Conservation (phyloP, 345 rosid species). For the Populus pruinosa region DNA sequence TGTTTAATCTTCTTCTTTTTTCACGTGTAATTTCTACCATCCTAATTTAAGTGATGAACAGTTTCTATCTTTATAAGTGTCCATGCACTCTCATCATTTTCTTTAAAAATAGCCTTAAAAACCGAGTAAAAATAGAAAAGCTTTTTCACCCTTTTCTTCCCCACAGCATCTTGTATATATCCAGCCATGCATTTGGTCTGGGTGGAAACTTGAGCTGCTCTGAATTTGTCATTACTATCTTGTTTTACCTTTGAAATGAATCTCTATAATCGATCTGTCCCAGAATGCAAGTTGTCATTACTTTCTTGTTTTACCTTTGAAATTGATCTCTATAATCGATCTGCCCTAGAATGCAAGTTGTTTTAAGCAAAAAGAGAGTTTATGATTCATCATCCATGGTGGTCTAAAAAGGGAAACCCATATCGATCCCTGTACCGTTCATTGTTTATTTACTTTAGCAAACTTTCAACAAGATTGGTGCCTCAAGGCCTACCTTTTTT, state of each 20-base stretch:
- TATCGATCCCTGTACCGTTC: not conserved
- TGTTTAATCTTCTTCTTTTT: too few relatives aligned
- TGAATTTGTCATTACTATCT: not conserved
- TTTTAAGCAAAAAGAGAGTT: not conserved
- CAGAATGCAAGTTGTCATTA: not conserved
- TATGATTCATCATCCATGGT: not conserved
- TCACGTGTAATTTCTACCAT: too few relatives aligned
- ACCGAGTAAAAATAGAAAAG: too few relatives aligned
- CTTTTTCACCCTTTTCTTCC: too few relatives aligned
- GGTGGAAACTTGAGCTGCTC: not conserved
- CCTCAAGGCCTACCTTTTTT: constrained; percentile 7
- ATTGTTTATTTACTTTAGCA: not conserved
- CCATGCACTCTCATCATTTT: too few relatives aligned
- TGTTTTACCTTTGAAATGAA: not conserved
- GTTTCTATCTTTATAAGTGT: too few relatives aligned
- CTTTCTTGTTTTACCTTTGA: not conserved
- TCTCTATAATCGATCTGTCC: not conserved
- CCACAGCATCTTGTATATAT: too few relatives aligned
- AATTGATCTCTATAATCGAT: not conserved
- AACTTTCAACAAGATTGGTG: not conserved
- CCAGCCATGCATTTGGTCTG: too few relatives aligned
- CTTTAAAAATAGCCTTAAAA: too few relatives aligned
- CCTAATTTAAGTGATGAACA: too few relatives aligned
- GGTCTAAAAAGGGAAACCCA: not conserved
- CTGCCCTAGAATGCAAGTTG: not conserved